These are phyloP conservation scores for Exophiala lecanii-corni DNA, from an alignment of 2,329 filamentous ascomycete genomes.

Conservation along the genomic window DNA sequence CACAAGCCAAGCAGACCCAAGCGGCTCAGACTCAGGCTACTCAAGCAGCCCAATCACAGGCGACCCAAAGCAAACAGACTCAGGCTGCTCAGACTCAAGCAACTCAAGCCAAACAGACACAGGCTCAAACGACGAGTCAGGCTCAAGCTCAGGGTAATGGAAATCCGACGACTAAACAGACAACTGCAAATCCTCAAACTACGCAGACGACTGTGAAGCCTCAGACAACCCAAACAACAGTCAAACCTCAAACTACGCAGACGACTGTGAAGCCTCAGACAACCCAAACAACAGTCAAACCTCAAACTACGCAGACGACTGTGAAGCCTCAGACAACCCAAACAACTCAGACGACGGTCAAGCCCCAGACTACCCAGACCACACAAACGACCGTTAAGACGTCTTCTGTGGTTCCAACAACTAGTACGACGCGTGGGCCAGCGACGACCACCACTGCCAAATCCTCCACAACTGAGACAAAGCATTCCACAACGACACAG, in stretches of 20 bases:
- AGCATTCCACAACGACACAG: background rate
- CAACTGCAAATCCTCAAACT: background rate
- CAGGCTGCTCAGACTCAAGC: slow-evolving; percentile 6
- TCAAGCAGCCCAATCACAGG: slow-evolving; percentile 3
- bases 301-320: background rate
- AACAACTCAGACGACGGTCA: background rate
- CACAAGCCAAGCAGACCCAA: background rate
- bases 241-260: background rate
- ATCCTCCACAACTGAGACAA: background rate
- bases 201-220: background rate
- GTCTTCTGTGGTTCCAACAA: background rate
- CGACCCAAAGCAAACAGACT: slow-evolving; percentile 4
- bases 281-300: background rate
- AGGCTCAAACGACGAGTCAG: background rate
- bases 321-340: background rate
- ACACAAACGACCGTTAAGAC: background rate
- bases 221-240: background rate
- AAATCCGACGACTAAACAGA: background rate
- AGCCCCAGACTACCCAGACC: background rate
- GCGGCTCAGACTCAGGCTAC: slow-evolving; percentile 3
- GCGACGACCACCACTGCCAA: background rate
- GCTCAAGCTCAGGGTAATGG: slow-evolving; percentile 1
- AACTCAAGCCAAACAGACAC: slow-evolving; percentile 3
- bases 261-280: background rate
- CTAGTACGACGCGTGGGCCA: background rate